phyloP scores from a whole-genome alignment of 129 eudicot genomes.

The sunflower (Helianthus annuus) region DNA sequence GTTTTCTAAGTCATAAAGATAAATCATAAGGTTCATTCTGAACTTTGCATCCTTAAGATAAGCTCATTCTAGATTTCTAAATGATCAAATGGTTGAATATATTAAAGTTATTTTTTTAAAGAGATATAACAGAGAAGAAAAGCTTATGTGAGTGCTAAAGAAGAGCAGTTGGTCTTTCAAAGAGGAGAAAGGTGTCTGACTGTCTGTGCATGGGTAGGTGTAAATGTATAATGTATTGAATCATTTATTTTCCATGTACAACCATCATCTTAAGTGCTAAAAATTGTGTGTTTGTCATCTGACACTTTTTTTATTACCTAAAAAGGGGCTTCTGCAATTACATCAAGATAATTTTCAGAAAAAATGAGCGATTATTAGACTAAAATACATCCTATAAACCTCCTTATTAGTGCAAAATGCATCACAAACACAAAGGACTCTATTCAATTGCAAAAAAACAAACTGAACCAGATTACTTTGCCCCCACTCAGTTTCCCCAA shows the following conservation, averaged over 20 bases:
- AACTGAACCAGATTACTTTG: conserved; percentile 3
- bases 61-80: background rate
- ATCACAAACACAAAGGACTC: background rate
- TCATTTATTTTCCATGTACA: background rate
- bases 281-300: background rate
- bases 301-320: conserved; percentile 1
- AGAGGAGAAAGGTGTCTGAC: background rate
- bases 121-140: background rate
- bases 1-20: background rate
- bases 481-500: background rate
- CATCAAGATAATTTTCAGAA: background rate
- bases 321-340: conserved; percentile 2
- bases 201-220: background rate
- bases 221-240: background rate
- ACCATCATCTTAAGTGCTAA: conserved; percentile 8
- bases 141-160: background rate
- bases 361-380: background rate
- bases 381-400: conserved; percentile 11
- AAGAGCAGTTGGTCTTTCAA: background rate
- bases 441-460: background rate
- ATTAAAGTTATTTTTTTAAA: background rate
- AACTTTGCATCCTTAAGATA: background rate
- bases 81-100: background rate
- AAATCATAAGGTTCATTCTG: background rate
- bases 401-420: background rate